These are phyloP conservation scores for Phytophthora pinifolia DNA, from an alignment of 352 stramenopile genomes.

Conservation along the genomic window DNA sequence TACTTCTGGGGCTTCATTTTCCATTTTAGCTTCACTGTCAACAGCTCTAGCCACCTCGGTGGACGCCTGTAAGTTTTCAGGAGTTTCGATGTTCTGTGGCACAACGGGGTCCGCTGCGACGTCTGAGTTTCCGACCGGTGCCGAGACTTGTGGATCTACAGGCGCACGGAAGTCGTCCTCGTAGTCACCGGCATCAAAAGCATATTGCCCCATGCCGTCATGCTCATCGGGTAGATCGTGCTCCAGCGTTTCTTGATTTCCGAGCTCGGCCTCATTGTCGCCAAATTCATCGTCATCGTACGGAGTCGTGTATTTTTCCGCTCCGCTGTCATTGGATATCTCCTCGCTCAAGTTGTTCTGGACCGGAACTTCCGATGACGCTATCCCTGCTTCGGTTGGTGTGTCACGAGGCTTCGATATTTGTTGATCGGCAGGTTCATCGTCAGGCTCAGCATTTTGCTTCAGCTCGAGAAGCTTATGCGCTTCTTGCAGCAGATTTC, in stretches of 20 bases:
- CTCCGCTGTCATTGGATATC: not conserved
- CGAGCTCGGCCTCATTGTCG: constrained; percentile 6
- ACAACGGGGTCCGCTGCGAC: not conserved
- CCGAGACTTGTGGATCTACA: not conserved
- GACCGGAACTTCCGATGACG: not conserved
- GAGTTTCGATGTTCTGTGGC: not conserved
- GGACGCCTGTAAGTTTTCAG: not conserved
- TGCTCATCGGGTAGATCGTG: not conserved
- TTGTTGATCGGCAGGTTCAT: not conserved
- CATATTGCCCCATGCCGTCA: constrained; percentile 2
- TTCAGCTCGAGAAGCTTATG: constrained; percentile 34
- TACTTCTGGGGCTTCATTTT: not conserved
- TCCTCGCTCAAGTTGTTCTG: not conserved
- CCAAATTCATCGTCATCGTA: constrained; percentile 28
- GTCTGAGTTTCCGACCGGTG: not conserved
- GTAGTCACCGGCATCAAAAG: constrained; percentile 11
- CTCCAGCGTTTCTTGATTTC: constrained; percentile 1
- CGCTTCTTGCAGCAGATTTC: constrained; percentile 42
- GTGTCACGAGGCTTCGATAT: too few species aligned
- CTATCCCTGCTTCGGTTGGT: not conserved
- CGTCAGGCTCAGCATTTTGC: constrained; percentile 2
- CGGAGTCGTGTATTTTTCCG: constrained; percentile 2
- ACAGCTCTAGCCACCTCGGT: not conserved
- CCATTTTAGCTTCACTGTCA: not conserved
- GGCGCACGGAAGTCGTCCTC: not conserved